phyloP scores from a whole-genome alignment of 1,284 basidiomycete species.

The Trichosporon inkin region DNA sequence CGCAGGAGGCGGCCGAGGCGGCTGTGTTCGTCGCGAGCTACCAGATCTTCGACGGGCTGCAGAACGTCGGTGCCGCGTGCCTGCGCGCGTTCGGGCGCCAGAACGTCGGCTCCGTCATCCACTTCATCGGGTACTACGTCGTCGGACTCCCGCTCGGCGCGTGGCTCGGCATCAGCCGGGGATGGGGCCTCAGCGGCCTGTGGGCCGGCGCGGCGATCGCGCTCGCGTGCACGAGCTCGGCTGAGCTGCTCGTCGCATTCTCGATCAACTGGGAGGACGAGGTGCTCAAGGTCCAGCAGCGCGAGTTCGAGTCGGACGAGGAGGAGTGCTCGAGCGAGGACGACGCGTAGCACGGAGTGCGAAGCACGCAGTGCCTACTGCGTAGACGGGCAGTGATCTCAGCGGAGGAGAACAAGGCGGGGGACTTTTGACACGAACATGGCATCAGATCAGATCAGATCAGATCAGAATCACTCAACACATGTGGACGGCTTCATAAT shows the following conservation, averaged over 20 bases:
- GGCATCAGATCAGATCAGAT: neutral
- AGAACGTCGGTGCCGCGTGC: conserved; percentile 32
- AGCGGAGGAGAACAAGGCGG: neutral
- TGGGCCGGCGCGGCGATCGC: conserved; percentile 32
- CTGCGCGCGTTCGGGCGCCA: conserved; percentile 33
- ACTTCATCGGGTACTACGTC: conserved; percentile 26
- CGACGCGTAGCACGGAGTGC: neutral
- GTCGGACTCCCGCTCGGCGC: conserved; percentile 32
- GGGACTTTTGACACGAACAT: neutral
- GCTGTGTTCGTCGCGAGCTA: conserved; percentile 27
- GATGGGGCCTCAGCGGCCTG: conserved; percentile 30
- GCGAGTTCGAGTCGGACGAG: conserved; percentile 20
- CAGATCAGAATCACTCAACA: neutral
- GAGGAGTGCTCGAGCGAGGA: conserved; percentile 16
- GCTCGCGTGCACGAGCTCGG: conserved; percentile 19
- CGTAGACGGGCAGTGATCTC: neutral
- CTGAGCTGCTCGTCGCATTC: conserved; percentile 25
- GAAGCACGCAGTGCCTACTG: neutral
- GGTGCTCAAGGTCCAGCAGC: conserved; percentile 24
- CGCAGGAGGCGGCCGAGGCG: conserved; percentile 21
- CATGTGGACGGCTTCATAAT: neutral
- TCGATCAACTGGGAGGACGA: conserved; percentile 29
- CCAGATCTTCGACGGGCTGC: conserved; percentile 30
- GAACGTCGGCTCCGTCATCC: conserved; percentile 28
- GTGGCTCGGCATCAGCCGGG: conserved; percentile 24